Evolutionary conservation across 176 grass and related monocot genomes (phyloP).

Genomic region (Zea mays): DNA sequence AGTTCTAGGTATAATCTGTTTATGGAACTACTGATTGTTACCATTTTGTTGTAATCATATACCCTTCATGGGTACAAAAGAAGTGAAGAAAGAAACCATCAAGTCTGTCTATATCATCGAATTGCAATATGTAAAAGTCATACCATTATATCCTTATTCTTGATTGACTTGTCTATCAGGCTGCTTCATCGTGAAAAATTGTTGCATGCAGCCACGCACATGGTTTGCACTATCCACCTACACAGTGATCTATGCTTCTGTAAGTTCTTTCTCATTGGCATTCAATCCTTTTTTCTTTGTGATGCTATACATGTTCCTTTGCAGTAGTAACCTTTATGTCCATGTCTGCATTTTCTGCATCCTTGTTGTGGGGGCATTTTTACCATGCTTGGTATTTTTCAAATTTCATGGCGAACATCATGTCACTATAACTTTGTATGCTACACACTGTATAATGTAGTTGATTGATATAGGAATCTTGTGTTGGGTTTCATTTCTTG

Average conservation of each 20-base stretch:
- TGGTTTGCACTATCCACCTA: conserved; percentile 6
- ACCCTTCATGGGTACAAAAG: background rate
- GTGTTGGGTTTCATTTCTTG: conserved; percentile 6
- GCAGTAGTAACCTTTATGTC: background rate
- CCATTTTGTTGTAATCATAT: conserved; percentile 13
- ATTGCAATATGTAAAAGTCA: conserved; percentile 19
- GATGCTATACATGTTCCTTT: background rate
- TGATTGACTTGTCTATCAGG: conserved; percentile 30
- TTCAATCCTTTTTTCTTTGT: conserved; percentile 17
- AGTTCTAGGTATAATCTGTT: background rate
- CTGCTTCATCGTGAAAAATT: background rate
- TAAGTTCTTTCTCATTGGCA: conserved; percentile 9
- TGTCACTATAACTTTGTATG: background rate
- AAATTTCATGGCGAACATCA: background rate
- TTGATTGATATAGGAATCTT: conserved; percentile 20
- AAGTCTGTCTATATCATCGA: conserved; percentile 20
- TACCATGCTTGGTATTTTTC: conserved; percentile 2
- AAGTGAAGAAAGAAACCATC: background rate
- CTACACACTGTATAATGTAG: background rate
- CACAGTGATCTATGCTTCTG: conserved; percentile 20
- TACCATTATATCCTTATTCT: background rate
- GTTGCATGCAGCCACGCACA: background rate
- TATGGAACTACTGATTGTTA: background rate
- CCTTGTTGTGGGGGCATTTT: background rate
- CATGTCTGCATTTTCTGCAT: background rate